Evolutionary conservation across 177 flowering plant species (phyloP).

Genomic region (Tripterygium wilfordii): DNA sequence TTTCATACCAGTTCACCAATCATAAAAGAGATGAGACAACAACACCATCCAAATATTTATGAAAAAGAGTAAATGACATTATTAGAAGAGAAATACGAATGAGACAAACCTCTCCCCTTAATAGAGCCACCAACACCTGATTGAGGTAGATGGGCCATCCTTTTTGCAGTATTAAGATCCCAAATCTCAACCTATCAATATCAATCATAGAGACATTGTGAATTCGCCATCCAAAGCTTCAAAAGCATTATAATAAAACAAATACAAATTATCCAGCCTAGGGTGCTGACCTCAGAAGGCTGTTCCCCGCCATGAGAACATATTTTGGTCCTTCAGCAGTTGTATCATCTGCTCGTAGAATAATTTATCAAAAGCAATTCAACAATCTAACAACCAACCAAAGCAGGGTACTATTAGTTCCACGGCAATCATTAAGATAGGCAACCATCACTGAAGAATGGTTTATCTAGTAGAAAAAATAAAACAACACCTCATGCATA

Average conservation of each 20-base stretch:
- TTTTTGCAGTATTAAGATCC: constrained; percentile 71
- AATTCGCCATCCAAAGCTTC: constrained; percentile 3
- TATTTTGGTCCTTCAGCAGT: constrained; percentile 33
- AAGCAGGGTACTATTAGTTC: too few species aligned
- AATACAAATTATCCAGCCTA: constrained; percentile 1
- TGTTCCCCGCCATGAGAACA: constrained; percentile 75
- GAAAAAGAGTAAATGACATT: too few species aligned
- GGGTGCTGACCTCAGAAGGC: constrained; percentile 49
- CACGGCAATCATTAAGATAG: too few species aligned
- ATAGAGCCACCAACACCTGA: constrained; percentile 24
- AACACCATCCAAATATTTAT: too few species aligned
- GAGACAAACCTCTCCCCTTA: constrained; percentile 58
- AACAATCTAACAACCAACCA: too few species aligned
- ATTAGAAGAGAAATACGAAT: too few species aligned
- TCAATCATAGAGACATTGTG: constrained; percentile 7
- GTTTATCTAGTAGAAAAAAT: too few species aligned
- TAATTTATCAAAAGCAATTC: too few species aligned
- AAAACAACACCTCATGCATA: too few species aligned
- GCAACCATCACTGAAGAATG: too few species aligned
- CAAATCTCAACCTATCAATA: constrained; percentile 74
- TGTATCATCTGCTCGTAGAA: constrained; percentile 23
- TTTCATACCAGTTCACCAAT: too few species aligned
- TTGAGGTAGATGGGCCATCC: constrained; percentile 37
- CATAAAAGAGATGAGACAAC: too few species aligned
- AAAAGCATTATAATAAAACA: not conserved